Evolutionary conservation across 2,329 filamentous ascomycete genomes (phyloP).

Genomic region (Colletotrichum sublineola): DNA sequence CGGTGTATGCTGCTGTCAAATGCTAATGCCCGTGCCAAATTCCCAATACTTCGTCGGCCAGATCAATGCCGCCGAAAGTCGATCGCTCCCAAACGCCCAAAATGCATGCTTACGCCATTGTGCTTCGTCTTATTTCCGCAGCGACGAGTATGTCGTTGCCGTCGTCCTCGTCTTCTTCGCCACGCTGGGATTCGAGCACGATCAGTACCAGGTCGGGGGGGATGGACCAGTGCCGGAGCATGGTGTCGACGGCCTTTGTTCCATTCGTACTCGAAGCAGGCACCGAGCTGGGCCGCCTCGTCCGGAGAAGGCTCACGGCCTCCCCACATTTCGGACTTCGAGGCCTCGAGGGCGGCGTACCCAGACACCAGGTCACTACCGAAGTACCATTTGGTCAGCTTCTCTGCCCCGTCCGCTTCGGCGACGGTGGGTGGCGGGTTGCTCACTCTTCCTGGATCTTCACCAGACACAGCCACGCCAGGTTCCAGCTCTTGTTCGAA

Average conservation of each 20-base stretch:
- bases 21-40: background rate
- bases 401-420: background rate
- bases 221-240: constrained; percentile 77
- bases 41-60: background rate
- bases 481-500: constrained; percentile 80
- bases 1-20: background rate
- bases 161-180: background rate
- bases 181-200: background rate
- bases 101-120: background rate
- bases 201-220: constrained; percentile 65
- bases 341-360: constrained; percentile 73
- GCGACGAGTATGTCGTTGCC: background rate
- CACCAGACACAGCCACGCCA: constrained; percentile 77
- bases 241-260: constrained; percentile 71
- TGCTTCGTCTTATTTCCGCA: background rate
- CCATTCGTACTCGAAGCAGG: constrained; percentile 77
- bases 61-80: background rate
- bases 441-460: constrained; percentile 77
- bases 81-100: background rate
- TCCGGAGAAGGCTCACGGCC: constrained; percentile 66
- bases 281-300: constrained; percentile 70
- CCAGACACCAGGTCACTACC: constrained; percentile 69
- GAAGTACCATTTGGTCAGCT: background rate
- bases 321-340: constrained; percentile 78
- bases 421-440: too few relatives aligned